A percentile compares a stretch with the other conserved stretches of the same genome.
phyloP scores from a whole-genome alignment of 495 filamentous ascomycete genomes.

The Penicillium verhagenii region DNA sequence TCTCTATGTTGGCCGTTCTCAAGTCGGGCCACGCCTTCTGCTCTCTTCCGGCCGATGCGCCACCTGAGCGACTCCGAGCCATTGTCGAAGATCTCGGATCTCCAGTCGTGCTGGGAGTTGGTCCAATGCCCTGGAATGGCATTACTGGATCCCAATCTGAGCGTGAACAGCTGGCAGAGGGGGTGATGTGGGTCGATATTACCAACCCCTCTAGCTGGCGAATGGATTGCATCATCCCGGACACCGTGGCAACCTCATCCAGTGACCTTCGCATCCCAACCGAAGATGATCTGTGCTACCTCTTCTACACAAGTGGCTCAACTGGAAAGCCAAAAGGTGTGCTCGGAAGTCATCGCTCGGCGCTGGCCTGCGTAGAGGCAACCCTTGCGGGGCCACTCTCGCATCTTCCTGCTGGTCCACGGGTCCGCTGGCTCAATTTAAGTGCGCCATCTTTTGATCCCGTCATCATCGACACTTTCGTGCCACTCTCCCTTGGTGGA shows the following conservation, averaged over 20 bases:
- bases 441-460: not conserved
- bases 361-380: conserved; percentile 66
- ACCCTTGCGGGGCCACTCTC: not conserved
- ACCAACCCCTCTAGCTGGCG: not conserved
- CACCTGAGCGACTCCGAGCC: conserved; percentile 65
- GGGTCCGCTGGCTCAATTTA: conserved; percentile 66
- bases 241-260: not conserved
- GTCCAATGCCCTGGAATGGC: not conserved
- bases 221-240: not conserved
- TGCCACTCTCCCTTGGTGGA: not conserved
- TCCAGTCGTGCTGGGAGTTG: conserved; percentile 46
- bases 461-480: not conserved
- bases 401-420: not conserved
- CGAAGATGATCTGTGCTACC: conserved; percentile 62
- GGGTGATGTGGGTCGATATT: not conserved
- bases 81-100: conserved; percentile 64
- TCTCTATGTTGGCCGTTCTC: conserved; percentile 66
- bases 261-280: not conserved
- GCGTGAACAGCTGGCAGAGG: not conserved
- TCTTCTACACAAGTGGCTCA: conserved; percentile 86
- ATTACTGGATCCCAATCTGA: not conserved
- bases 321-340: conserved; percentile 87
- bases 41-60: conserved; percentile 69
- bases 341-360: conserved; percentile 67
- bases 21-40: conserved; percentile 77